Percentiles rank a stretch among this genome's conserved stretches.
These are phyloP conservation scores for Venturia pyrina DNA, from an alignment of 2,329 filamentous ascomycete genomes.

Conservation along the genomic window DNA sequence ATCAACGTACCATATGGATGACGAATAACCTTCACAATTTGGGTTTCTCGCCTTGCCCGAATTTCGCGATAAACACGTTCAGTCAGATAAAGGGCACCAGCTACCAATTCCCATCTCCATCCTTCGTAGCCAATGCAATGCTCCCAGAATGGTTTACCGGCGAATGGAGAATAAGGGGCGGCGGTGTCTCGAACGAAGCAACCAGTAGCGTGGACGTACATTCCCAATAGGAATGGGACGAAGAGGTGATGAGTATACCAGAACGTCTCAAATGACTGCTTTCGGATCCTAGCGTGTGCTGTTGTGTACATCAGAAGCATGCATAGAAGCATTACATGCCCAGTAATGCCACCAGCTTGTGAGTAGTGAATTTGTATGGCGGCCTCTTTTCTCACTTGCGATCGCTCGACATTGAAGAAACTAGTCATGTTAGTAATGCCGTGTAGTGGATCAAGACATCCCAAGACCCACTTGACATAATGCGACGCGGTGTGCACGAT, in stretches of 20 bases:
- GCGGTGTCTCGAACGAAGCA: conserved; percentile 88
- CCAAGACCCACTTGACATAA: conserved; percentile 73
- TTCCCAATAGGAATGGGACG: conserved; percentile 81
- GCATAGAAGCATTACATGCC: conserved; percentile 96
- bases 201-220: conserved; percentile 92
- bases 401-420: conserved; percentile 90
- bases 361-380: conserved; percentile 89
- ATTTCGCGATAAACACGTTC: conserved; percentile 91
- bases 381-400: conserved; percentile 67
- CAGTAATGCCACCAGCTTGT: conserved; percentile 82
- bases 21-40: conserved; percentile 86
- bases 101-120: conserved; percentile 92
- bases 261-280: conserved; percentile 96
- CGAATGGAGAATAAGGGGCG: conserved; percentile 70
- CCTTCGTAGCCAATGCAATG: conserved; percentile 94
- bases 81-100: conserved; percentile 72
- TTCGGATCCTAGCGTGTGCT: conserved; percentile 82
- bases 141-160: conserved; percentile 69
- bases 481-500: conserved; percentile 68
- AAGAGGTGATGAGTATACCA: conserved; percentile 99
- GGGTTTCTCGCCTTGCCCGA: conserved; percentile 69
- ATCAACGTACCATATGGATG: conserved; percentile 60
- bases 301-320: conserved; percentile 99
- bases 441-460: neutral
- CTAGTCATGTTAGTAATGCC: conserved; percentile 29